phyloP scores from a whole-genome alignment of 2,329 filamentous ascomycete species.

The Monosporascus sp. region DNA sequence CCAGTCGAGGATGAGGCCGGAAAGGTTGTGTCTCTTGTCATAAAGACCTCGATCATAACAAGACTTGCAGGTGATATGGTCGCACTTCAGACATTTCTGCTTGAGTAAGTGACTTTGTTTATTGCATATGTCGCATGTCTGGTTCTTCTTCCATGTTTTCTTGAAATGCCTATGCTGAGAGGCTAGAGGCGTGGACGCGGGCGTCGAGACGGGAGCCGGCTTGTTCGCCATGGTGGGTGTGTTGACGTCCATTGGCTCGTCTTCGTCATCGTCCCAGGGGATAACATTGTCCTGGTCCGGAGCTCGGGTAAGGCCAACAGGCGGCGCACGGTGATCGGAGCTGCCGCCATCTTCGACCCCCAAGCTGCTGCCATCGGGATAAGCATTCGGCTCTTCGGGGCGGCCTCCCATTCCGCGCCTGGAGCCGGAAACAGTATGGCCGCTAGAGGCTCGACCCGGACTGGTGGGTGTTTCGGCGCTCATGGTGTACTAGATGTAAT shows the following conservation, averaged over 20 bases:
- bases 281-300: neutral
- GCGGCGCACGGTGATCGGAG: neutral
- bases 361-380: neutral
- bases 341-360: neutral
- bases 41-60: neutral
- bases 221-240: neutral
- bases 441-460: neutral
- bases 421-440: neutral
- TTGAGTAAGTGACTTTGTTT: neutral
- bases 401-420: neutral
- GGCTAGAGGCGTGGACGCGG: constrained; percentile 2
- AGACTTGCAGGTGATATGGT: neutral
- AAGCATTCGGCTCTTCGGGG: neutral
- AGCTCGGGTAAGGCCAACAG: neutral
- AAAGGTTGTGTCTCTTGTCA: neutral
- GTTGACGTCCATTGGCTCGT: neutral
- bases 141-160: neutral
- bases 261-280: neutral
- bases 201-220: neutral
- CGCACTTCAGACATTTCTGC: neutral
- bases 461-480: too few relatives aligned
- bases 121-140: neutral
- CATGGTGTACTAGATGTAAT: neutral
- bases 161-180: constrained; percentile 4
- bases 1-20: neutral